Base-by-base conservation (phyloP, 106 monocot genomes). In the Phalaenopsis equestris region DNA sequence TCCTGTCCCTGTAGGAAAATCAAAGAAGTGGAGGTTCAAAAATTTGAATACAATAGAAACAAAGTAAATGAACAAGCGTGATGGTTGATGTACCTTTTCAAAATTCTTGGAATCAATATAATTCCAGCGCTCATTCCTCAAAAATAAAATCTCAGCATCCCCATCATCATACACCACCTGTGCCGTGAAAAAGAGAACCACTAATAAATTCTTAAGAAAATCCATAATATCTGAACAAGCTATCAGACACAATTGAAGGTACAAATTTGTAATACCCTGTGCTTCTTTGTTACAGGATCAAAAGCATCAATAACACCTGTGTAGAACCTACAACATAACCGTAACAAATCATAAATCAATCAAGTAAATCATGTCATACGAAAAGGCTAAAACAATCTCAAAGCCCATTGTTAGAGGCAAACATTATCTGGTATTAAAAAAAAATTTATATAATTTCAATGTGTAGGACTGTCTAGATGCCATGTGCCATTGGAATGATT, bases 161-260 rank as follows among this genome's bases (percentile, higher is more conserved):
- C 76, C 76, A 76, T 76, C 76, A 49, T 76, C 76, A 76, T 76
- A 76, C 10, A 76, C 23, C 48, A 76, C 30, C 76, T 76, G 49
- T 23, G 19, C 30, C 76, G 30, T 48, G 24, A 76, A 49, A 49
- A 70, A 76, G 11, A 49, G 3, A 75, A 23, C 21, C 18, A 70
- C 38, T 72, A 45, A 76, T 30, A 49, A 8, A 49, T 11, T 76
- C 15, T 75, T 42, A 12, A 76, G 2, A 30, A 21, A 47, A 11
- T 3, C 2, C 52, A 11, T 76, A 18, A 49, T 76, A 30, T 52
- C n/a, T 74, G 70, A 38, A 39, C 70, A 70, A 70, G 11, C 38
- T 3, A 12, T 72, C 6, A 42, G n/a, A 17, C 3, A 74, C 5
- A 74, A 41, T 43, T 74, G 19, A 41, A 11, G 14, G 41, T 42